Evolutionary conservation across 257 asterid genomes (phyloP).

Genomic region (Penstemon eatonii): DNA sequence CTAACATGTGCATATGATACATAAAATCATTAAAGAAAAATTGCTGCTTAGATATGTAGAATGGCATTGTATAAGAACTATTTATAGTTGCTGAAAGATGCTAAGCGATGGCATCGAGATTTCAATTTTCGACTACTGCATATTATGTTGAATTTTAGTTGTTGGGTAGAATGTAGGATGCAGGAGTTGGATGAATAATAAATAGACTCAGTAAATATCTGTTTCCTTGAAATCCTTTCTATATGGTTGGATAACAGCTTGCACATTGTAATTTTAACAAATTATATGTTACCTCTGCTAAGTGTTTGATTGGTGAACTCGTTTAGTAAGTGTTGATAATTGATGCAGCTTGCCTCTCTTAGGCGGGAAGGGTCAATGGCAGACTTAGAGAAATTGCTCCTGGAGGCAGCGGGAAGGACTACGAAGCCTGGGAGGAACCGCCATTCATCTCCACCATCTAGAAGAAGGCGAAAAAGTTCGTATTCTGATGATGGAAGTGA

Average conservation of each 20-base stretch:
- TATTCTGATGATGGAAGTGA: constrained; percentile 86
- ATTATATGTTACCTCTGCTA: constrained; percentile 14
- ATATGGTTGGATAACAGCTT: constrained; percentile 8
- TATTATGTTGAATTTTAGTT: neutral
- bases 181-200: neutral
- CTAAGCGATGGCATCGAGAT: neutral
- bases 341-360: constrained; percentile 24
- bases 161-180: constrained; percentile 3
- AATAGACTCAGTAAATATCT: neutral
- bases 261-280: neutral
- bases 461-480: constrained; percentile 56
- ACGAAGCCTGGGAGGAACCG: constrained; percentile 59
- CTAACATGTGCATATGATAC: neutral
- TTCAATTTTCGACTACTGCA: neutral
- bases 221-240: constrained; percentile 14
- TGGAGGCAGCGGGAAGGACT: constrained; percentile 94
- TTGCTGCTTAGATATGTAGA: neutral
- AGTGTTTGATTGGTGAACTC: constrained; percentile 16
- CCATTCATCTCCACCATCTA: constrained; percentile 70
- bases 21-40: neutral
- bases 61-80: neutral
- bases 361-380: constrained; percentile 52
- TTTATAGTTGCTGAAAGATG: constrained; percentile 10
- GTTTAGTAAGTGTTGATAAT: neutral
- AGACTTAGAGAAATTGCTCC: constrained; percentile 78